phyloP scores from a whole-genome alignment of 2,329 filamentous ascomycete genomes.

The Stromatinia cepivora region DNA sequence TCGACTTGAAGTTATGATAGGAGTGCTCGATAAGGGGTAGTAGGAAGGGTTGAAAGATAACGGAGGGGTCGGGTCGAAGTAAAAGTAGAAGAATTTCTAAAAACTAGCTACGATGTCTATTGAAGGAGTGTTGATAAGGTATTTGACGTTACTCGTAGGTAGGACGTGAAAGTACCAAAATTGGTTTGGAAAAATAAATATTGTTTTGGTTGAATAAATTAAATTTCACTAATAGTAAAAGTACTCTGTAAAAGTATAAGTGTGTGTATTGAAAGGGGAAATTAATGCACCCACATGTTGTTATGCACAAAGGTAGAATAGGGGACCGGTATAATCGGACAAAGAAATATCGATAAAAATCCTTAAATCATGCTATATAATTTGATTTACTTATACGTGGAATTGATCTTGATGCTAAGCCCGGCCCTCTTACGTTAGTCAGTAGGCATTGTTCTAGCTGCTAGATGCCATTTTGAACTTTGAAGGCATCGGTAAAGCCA shows the following conservation, averaged over 20 bases:
- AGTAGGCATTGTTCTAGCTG: too few species aligned
- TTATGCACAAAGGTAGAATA: constrained; percentile 1
- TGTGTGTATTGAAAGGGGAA: neutral
- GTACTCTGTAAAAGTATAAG: too few species aligned
- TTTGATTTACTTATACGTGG: too few species aligned
- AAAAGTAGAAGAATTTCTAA: neutral
- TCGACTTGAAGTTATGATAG: neutral
- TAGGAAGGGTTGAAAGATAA: neutral
- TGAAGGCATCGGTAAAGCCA: too few species aligned
- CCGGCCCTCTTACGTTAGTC: too few species aligned
- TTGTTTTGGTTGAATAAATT: constrained; percentile 1
- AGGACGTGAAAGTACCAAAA: neutral
- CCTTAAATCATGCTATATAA: neutral
- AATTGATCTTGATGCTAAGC: too few species aligned
- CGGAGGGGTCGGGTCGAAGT: constrained; percentile 11
- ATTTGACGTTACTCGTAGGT: neutral
- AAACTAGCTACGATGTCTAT: neutral
- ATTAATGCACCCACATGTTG: constrained; percentile 5
- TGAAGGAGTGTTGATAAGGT: neutral
- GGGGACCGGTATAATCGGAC: neutral
- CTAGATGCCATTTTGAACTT: too few species aligned
- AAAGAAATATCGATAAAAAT: neutral
- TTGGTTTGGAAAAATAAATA: neutral
- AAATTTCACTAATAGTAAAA: neutral
- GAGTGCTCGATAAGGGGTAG: neutral